phyloP scores from a whole-genome alignment of 331 rosid genomes.

The Dryas integrifolia region DNA sequence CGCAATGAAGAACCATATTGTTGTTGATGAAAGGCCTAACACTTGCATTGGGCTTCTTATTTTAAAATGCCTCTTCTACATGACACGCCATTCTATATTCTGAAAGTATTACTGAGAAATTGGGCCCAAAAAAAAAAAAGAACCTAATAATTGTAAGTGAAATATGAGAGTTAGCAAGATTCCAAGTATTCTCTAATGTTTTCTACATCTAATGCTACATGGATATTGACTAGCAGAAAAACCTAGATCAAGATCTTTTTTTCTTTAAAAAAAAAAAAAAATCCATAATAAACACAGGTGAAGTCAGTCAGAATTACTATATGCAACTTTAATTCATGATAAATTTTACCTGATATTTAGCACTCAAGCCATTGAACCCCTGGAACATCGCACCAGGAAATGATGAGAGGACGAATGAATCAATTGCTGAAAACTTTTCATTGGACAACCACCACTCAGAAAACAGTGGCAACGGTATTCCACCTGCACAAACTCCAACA shows the following conservation, averaged over 20 bases:
- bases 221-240: background rate
- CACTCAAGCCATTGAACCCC: constrained; percentile 71
- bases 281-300: background rate
- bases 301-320: background rate
- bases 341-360: constrained; percentile 73
- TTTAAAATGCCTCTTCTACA: background rate
- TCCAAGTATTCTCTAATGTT: background rate
- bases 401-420: constrained; percentile 75
- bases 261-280: no score
- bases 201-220: background rate
- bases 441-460: constrained; percentile 95
- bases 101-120: background rate
- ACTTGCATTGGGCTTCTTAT: no score
- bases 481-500: constrained; percentile 46
- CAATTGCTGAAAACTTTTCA: constrained; percentile 73
- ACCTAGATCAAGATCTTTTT: background rate
- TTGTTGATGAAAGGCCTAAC: no score
- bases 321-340: background rate
- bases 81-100: background rate
- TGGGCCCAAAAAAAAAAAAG: background rate
- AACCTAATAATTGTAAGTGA: background rate
- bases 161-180: background rate
- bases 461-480: constrained; percentile 84
- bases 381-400: constrained; percentile 63
- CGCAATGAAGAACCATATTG: no score